Conservation (phyloP, 1,139 yeast genomes). For the Taphrina deformans region DNA sequence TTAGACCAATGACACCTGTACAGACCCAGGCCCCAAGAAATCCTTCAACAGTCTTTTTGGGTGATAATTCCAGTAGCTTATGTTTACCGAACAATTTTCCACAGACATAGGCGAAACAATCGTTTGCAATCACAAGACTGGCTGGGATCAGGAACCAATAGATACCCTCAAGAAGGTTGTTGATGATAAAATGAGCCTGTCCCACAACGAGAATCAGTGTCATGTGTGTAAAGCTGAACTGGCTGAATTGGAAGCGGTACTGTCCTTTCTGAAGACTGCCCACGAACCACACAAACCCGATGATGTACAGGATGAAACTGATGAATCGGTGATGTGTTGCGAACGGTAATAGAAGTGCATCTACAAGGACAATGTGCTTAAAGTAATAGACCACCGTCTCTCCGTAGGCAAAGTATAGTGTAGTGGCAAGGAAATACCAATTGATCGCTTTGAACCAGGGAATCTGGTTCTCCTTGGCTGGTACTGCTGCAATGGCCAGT, state of each 20-base stretch:
- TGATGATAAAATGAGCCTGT: slow-evolving; percentile 91
- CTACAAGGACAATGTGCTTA: slow-evolving; percentile 52
- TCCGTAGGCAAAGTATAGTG: slow-evolving; percentile 87
- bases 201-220: slow-evolving; percentile 83
- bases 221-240: slow-evolving; percentile 92
- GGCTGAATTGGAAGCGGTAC: slow-evolving; percentile 89
- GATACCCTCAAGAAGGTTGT: slow-evolving; percentile 83
- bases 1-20: slow-evolving; percentile 72
- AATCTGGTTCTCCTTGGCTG: slow-evolving; percentile 77
- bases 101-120: slow-evolving; percentile 92
- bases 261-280: slow-evolving; percentile 85
- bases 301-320: slow-evolving; percentile 76
- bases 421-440: slow-evolving; percentile 72
- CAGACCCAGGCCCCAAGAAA: slow-evolving; percentile 97
- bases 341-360: slow-evolving; percentile 50
- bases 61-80: slow-evolving; percentile 87
- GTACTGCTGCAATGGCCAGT: slow-evolving; percentile 75
- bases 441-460: slow-evolving; percentile 83
- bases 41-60: slow-evolving; percentile 97
- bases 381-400: slow-evolving; percentile 71
- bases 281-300: slow-evolving; percentile 83
- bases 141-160: slow-evolving; percentile 91
- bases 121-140: slow-evolving; percentile 87
- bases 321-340: slow-evolving; percentile 76
- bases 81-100: slow-evolving; percentile 96